phyloP scores from a whole-genome alignment of 1,139 yeast species.

The Pneumocystis canis region DNA sequence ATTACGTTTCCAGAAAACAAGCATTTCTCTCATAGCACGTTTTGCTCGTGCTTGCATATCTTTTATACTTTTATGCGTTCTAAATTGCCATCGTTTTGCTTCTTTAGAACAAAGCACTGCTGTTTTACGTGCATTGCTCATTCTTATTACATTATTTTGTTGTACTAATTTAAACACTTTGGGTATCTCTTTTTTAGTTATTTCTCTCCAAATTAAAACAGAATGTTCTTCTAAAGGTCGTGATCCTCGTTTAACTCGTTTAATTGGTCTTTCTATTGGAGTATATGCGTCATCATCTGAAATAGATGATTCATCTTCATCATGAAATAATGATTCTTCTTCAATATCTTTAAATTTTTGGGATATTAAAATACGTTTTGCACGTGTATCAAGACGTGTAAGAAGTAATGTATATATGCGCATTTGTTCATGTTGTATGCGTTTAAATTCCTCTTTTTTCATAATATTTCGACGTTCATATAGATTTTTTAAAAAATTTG shows the following conservation, averaged over 20 bases:
- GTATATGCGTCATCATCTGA: no score
- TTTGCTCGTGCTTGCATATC: slow-evolving; percentile 87
- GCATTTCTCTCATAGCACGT: slow-evolving; percentile 96
- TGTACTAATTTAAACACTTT: slow-evolving; percentile 67
- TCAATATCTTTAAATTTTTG: no score
- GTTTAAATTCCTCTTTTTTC: no score
- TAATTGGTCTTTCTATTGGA: no score
- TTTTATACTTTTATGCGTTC: slow-evolving; percentile 78
- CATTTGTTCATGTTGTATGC: no score
- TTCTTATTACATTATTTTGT: slow-evolving; percentile 28
- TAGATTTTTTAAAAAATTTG: no score
- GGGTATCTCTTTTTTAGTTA: slow-evolving; percentile 86
- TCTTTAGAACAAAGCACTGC: slow-evolving; percentile 85
- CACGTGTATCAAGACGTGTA: no score
- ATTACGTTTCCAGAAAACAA: slow-evolving; percentile 91
- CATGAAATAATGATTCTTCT: no score
- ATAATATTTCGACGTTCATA: no score
- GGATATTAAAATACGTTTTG: no score
- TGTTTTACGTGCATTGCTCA: slow-evolving; percentile 60
- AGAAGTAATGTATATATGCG: no score
- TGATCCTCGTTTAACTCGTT: neutral
- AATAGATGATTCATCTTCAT: no score
- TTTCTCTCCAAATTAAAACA: slow-evolving; percentile 88
- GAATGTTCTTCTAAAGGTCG: slow-evolving; percentile 37
- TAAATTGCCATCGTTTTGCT: slow-evolving; percentile 87